These are phyloP conservation scores for Mycena venus DNA, from an alignment of 768 basidiomycete species.

Conservation along the genomic window DNA sequence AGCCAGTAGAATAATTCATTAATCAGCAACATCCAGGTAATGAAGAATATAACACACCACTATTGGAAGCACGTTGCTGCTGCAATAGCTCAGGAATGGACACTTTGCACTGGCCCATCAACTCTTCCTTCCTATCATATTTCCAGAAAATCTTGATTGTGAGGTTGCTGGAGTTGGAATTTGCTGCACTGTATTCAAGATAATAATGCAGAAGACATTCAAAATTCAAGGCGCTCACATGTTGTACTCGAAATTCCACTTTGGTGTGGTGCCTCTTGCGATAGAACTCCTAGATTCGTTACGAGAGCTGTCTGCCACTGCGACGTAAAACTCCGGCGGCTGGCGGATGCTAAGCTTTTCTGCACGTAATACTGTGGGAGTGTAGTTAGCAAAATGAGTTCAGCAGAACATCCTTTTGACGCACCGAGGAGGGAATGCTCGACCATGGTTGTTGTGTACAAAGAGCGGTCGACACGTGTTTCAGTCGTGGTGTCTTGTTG, in stretches of 20 bases:
- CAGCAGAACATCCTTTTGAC: too few species aligned
- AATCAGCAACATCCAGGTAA: background rate
- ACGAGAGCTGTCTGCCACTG: background rate
- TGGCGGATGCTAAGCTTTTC: too few species aligned
- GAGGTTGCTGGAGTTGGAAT: background rate
- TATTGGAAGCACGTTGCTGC: background rate
- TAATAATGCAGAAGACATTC: background rate
- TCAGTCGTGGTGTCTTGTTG: background rate
- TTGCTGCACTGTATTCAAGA: background rate
- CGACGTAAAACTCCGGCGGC: too few species aligned
- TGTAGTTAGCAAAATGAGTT: too few species aligned
- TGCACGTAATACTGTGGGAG: too few species aligned
- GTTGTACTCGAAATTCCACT: background rate
- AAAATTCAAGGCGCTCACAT: background rate
- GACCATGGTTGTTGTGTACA: too few species aligned
- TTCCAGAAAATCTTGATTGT: background rate
- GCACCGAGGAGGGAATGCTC: too few species aligned
- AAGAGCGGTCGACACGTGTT: too few species aligned
- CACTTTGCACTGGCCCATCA: background rate
- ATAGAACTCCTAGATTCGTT: background rate
- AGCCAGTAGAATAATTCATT: background rate
- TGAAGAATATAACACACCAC: background rate
- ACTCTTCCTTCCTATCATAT: background rate
- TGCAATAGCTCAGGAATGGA: background rate
- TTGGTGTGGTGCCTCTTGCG: background rate